A percentile compares a stretch with the other conserved stretches of the same genome.
Conservation (phyloP, 1,284 basidiomycete species). For the Fomitopsis betulina region DNA sequence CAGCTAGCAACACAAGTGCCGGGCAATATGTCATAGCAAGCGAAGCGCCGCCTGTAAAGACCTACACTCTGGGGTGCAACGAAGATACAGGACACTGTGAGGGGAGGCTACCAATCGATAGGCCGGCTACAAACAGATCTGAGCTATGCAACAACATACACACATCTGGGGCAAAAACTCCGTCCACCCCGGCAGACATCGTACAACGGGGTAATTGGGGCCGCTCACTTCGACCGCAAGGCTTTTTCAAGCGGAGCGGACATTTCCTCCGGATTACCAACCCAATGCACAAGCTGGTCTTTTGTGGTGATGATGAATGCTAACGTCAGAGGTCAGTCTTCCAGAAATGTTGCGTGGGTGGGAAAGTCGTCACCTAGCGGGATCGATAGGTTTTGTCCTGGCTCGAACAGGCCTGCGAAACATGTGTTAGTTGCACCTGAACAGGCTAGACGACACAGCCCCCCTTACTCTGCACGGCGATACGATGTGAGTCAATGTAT, state of each 20-base stretch:
- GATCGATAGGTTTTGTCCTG: slow-evolving; percentile 27
- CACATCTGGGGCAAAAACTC: not conserved
- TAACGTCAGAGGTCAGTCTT: slow-evolving; percentile 9
- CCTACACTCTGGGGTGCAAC: too few relatives aligned
- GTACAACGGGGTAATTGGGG: not conserved
- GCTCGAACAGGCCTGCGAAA: slow-evolving; percentile 25
- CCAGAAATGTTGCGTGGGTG: not conserved
- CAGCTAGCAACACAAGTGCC: not conserved
- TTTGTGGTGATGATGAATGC: slow-evolving; percentile 29
- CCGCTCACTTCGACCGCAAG: slow-evolving; percentile 12
- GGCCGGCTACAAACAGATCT: not conserved
- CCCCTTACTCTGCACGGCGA: slow-evolving; percentile 26
- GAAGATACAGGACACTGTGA: too few relatives aligned
- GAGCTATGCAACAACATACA: not conserved
- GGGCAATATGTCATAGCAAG: not conserved
- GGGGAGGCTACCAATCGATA: too few relatives aligned
- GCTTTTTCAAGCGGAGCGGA: slow-evolving; percentile 20
- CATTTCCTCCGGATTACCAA: slow-evolving; percentile 31
- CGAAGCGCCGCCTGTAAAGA: not conserved
- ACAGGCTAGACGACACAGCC: not conserved
- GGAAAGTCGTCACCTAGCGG: slow-evolving; percentile 21
- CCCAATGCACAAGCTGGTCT: slow-evolving; percentile 26
- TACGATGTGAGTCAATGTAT: slow-evolving; percentile 25
- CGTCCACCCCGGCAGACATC: not conserved
- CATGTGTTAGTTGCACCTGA: not conserved